Percentiles rank a stretch among this genome's conserved stretches.
These are phyloP conservation scores for Nicotiana tabacum DNA, from an alignment of 257 asterid genomes.

Conservation along the genomic window DNA sequence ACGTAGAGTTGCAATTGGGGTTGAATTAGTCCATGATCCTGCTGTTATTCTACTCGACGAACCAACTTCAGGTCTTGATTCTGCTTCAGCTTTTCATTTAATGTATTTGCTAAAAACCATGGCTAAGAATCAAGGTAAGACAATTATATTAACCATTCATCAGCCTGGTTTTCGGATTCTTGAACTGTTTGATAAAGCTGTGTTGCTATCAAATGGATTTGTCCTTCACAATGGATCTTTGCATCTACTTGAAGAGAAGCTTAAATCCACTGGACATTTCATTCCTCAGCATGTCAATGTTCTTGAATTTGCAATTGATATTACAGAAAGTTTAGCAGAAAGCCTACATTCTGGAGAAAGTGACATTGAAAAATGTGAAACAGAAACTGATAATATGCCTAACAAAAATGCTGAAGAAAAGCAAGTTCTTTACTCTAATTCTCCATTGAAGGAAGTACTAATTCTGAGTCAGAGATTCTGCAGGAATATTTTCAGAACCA, in stretches of 20 bases:
- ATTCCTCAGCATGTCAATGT: slow-evolving; percentile 62
- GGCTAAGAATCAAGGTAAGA: slow-evolving; percentile 52
- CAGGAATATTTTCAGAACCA: slow-evolving; percentile 56
- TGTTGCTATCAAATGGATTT: slow-evolving; percentile 46
- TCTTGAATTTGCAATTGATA: slow-evolving; percentile 73
- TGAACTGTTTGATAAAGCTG: slow-evolving; percentile 51
- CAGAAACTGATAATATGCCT: not conserved
- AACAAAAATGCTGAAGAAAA: slow-evolving; percentile 10
- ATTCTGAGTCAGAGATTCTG: slow-evolving; percentile 57
- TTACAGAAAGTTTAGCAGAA: slow-evolving; percentile 30
- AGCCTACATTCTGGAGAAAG: slow-evolving; percentile 29
- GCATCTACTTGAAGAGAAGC: slow-evolving; percentile 43
- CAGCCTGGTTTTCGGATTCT: slow-evolving; percentile 80
- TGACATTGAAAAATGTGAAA: slow-evolving; percentile 18
- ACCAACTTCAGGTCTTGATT: slow-evolving; percentile 86
- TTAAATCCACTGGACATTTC: slow-evolving; percentile 38
- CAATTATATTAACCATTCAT: slow-evolving; percentile 65
- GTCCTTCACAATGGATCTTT: slow-evolving; percentile 63
- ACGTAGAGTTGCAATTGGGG: slow-evolving; percentile 71
- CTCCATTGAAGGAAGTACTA: slow-evolving; percentile 39
- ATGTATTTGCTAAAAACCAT: slow-evolving; percentile 47
- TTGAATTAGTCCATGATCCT: slow-evolving; percentile 70
- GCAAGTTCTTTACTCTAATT: slow-evolving; percentile 28
- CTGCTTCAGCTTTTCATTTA: slow-evolving; percentile 64
- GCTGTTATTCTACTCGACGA: slow-evolving; percentile 68